phyloP scores from a whole-genome alignment of 306 rosid genomes.

The Begonia loranthoides region DNA sequence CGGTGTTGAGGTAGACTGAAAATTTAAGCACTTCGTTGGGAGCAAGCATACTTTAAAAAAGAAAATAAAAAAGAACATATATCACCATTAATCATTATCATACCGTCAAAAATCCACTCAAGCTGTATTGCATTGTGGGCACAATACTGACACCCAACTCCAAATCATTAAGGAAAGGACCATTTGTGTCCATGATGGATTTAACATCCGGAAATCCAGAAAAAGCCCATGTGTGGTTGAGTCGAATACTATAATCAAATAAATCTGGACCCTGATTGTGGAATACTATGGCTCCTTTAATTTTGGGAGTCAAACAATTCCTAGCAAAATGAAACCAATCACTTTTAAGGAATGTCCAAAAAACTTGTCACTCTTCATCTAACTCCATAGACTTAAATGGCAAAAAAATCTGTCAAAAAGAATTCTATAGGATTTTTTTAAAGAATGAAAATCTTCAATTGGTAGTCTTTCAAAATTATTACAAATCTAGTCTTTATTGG shows the following conservation, averaged over 20 bases:
- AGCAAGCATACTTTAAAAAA: not conserved
- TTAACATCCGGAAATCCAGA: slow-evolving; percentile 89
- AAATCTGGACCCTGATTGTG: slow-evolving; percentile 72
- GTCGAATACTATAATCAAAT: slow-evolving; percentile 91
- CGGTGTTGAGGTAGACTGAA: too few species aligned
- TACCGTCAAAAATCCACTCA: slow-evolving; percentile 94
- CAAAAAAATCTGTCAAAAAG: too few species aligned
- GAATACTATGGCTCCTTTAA: slow-evolving; percentile 84
- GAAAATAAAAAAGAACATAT: too few species aligned
- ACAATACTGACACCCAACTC: slow-evolving; percentile 54
- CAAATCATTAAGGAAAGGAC: slow-evolving; percentile 85
- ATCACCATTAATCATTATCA: slow-evolving; percentile 2
- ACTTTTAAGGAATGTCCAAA: not conserved
- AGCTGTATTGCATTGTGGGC: slow-evolving; percentile 92
- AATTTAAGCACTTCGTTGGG: not conserved
- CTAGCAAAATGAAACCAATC: slow-evolving; percentile 28
- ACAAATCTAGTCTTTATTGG: too few species aligned
- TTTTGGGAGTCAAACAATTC: slow-evolving; percentile 73
- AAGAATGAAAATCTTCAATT: too few species aligned
- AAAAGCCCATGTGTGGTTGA: slow-evolving; percentile 98
- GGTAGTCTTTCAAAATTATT: too few species aligned
- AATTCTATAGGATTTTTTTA: too few species aligned
- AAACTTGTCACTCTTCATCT: not conserved
- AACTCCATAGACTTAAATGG: not conserved
- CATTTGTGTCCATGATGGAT: slow-evolving; percentile 89